Conservation (phyloP, 2,329 filamentous ascomycete genomes). For the Magnaporthiopsis incrustans region DNA sequence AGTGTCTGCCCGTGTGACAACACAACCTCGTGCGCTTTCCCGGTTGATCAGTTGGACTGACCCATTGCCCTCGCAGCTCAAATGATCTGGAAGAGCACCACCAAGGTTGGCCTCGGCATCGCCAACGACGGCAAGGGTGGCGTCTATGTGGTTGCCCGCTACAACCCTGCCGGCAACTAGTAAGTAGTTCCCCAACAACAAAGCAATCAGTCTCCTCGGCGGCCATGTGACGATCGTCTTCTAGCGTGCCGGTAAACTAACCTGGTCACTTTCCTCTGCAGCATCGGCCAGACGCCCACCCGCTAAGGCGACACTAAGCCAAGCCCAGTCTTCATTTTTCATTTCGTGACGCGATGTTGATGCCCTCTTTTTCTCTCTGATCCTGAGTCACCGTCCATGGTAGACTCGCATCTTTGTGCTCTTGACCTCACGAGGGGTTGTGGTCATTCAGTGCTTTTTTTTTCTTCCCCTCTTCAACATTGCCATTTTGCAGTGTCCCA, state of each 20-base stretch:
- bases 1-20: neutral
- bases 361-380: neutral
- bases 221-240: neutral
- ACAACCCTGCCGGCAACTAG: conserved; percentile 9
- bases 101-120: conserved; percentile 7
- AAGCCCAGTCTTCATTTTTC: neutral
- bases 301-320: neutral
- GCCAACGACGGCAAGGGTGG: conserved; percentile 8
- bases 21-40: neutral
- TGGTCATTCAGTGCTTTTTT: neutral
- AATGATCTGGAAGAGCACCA: conserved; percentile 19
- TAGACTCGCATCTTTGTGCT: neutral
- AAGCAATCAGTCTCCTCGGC: neutral
- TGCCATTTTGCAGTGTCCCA: neutral
- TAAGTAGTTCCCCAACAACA: conserved; percentile 7
- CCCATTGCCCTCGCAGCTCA: conserved; percentile 12
- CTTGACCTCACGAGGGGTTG: neutral
- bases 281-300: conserved; percentile 4
- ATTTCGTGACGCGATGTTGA: neutral
- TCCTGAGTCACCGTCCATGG: neutral
- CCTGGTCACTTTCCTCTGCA: neutral
- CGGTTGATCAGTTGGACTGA: neutral
- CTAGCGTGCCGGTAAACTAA: neutral
- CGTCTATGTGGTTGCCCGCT: conserved; percentile 9
- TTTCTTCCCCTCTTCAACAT: no score